These are phyloP conservation scores for Phaeomoniella chlamydospora DNA, from an alignment of 2,329 filamentous ascomycete genomes.

Conservation along the genomic window DNA sequence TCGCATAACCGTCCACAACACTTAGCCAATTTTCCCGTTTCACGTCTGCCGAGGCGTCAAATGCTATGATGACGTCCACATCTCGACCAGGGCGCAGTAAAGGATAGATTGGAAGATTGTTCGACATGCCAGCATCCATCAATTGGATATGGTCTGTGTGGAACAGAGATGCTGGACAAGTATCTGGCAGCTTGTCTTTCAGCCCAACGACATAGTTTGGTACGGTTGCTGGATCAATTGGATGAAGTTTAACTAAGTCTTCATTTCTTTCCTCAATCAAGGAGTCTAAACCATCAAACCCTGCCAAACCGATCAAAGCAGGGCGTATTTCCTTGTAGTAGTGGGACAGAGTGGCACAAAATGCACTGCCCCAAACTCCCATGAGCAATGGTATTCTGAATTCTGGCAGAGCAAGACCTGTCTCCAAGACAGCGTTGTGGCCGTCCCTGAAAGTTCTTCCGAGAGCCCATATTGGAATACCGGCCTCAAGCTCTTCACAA, in stretches of 20 bases:
- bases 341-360: constrained; percentile 87
- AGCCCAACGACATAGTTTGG: constrained; percentile 83
- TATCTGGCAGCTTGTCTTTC: constrained; percentile 56
- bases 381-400: constrained; percentile 69
- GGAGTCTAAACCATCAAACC: constrained; percentile 63
- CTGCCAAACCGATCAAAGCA: constrained; percentile 57
- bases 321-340: constrained; percentile 94
- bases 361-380: constrained; percentile 93
- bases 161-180: constrained; percentile 66
- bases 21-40: constrained; percentile 93
- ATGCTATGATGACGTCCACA: constrained; percentile 80
- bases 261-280: constrained; percentile 71
- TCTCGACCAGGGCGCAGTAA: constrained; percentile 75
- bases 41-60: constrained; percentile 88
- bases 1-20: constrained; percentile 83
- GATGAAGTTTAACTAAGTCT: constrained; percentile 81
- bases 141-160: constrained; percentile 58
- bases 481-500: constrained; percentile 79
- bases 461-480: constrained; percentile 89
- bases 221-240: constrained; percentile 79
- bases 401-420: constrained; percentile 65
- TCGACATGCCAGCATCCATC: constrained; percentile 98
- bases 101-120: constrained; percentile 93
- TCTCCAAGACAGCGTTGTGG: constrained; percentile 44
- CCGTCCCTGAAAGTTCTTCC: constrained; percentile 71